Evolutionary conservation across 176 grass and related monocot genomes (phyloP).

Genomic region (Panicum miliaceum): DNA sequence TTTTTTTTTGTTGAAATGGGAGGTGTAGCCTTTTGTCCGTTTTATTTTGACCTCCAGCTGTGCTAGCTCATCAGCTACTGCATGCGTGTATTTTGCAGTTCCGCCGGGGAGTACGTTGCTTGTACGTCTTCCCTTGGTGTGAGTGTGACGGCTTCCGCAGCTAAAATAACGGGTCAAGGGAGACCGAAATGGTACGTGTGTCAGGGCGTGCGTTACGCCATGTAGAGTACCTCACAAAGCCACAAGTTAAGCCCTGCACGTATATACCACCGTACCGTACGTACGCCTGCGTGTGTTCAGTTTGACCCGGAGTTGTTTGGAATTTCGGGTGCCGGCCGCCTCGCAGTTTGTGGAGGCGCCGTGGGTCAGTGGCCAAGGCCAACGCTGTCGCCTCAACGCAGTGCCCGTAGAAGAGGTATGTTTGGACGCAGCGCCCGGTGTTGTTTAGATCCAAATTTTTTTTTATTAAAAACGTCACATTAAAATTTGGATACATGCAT

Average conservation of each 20-base stretch:
- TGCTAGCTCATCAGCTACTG: not conserved
- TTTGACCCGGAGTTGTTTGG: not conserved
- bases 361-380: not conserved
- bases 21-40: not conserved
- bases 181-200: not conserved
- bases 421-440: no score
- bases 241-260: not conserved
- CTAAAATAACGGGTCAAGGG: not conserved
- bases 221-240: no score
- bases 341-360: not conserved
- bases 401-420: not conserved
- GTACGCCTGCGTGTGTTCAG: not conserved
- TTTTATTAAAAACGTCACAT: no score
- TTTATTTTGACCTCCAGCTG: not conserved
- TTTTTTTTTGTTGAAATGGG: no score
- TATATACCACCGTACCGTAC: not conserved
- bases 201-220: not conserved
- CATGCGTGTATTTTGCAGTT: not conserved
- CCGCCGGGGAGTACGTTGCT: not conserved
- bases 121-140: constrained; percentile 14
- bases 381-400: not conserved
- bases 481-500: no score
- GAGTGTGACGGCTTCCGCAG: constrained; percentile 14
- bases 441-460: no score
- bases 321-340: not conserved